Conservation (phyloP, 169 alveolate species). For the Blepharisma undulans region DNA sequence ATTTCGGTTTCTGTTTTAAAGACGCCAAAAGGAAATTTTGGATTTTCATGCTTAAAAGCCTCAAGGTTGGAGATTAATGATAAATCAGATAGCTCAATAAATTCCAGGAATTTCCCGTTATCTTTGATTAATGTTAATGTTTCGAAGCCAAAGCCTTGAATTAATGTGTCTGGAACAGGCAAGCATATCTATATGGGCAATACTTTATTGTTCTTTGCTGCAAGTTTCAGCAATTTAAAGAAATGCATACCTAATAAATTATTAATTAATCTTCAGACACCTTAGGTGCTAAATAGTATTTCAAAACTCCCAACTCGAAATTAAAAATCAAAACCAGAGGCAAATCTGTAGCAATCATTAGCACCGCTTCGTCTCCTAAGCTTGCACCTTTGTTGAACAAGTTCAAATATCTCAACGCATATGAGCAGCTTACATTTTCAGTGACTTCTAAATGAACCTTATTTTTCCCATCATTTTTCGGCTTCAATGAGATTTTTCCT, state of each 20-base stretch:
- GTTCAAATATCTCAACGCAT: conserved; percentile 93
- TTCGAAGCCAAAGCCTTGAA: background rate
- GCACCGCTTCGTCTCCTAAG: conserved; percentile 86
- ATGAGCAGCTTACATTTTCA: conserved; percentile 89
- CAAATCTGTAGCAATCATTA: conserved; percentile 91
- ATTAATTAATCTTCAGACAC: conserved; percentile 85
- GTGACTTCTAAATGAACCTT: conserved; percentile 90
- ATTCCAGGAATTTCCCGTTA: background rate
- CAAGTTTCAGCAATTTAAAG: background rate
- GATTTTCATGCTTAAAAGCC: background rate
- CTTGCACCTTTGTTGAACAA: conserved; percentile 94
- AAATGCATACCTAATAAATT: background rate
- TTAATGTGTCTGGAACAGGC: background rate
- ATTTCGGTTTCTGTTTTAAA: background rate
- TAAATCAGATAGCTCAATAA: background rate
- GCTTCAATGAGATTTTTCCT: conserved; percentile 92
- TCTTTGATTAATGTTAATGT: background rate
- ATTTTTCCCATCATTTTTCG: conserved; percentile 85
- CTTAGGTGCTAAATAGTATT: conserved; percentile 95
- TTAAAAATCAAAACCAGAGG: conserved; percentile 94
- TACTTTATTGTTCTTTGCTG: background rate
- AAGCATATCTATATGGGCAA: background rate
- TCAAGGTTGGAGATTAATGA: background rate
- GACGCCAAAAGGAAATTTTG: background rate
- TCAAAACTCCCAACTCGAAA: conserved; percentile 90